Evolutionary conservation across 2,329 filamentous ascomycete genomes (phyloP), one percentile per base, ranked within the genome.

Genomic region (Lachnellula willkommii): DNA sequence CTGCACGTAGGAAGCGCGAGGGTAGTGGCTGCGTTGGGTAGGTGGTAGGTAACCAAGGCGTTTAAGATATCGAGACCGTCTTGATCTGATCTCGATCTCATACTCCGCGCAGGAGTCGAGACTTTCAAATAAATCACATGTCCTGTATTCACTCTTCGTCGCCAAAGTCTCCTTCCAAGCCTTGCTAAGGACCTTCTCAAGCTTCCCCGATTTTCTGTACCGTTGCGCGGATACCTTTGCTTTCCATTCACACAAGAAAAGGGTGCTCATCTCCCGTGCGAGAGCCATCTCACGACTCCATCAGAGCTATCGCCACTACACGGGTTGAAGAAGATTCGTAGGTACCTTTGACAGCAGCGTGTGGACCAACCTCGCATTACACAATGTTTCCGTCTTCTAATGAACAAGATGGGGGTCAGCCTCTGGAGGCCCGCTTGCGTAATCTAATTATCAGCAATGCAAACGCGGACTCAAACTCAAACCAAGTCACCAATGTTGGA

Each of bases 371-470:
- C 0, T 17, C 12, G 17, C 42, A 9, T 45, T 45, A 14, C 22
- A 17, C 14, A 9, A 66, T 66, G 64, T 64, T 63, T 57, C 60
- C 64, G 2, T 55, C 55, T 40, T 50, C 54, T 47, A 52, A 57
- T 53, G 53, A 53, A 28, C 28, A 24, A 15, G 51, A 53, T 37
- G 57, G 49, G 39, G 56, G 59, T 53, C 56, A 55, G 45, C 55
- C 62, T 40, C 71, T 85, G 7, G 84, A 88, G 65, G 75, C 79
- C 50, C 80, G 78, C 52, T 71, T 88, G 40, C 79, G 82, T 47
- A 75, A 73, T 57, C 77, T 88, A 69, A 85, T 85, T 32, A 73
- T 88, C 50, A 77, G 73, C 59, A 81, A 82, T 65, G 71, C 73
- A 49, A 70, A 54, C 39, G 24, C 54, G 35, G 47, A 54, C 22